A percentile compares a stretch with the other conserved stretches of the same genome.
These are phyloP conservation scores for Colletotrichum sp. DNA, from an alignment of 2,329 filamentous ascomycete genomes.

Conservation along the genomic window DNA sequence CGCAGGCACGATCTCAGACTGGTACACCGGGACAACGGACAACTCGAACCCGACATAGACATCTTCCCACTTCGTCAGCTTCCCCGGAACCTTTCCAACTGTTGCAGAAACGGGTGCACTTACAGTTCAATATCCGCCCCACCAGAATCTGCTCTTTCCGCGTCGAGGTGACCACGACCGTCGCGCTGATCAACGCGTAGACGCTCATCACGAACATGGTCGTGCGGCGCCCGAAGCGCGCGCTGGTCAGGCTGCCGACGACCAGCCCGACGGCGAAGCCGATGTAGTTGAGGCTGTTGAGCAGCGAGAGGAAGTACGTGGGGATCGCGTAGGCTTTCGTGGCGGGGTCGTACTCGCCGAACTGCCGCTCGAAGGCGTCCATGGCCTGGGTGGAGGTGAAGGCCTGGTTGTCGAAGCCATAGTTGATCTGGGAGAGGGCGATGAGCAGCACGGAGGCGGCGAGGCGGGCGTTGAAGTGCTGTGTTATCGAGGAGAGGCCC, in stretches of 20 bases:
- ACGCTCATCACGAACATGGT: conserved; percentile 41
- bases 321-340: conserved; percentile 26
- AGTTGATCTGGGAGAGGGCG: conserved; percentile 40
- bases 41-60: conserved; percentile 44
- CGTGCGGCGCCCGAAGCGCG: conserved; percentile 34
- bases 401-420: conserved; percentile 40
- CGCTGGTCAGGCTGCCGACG: conserved; percentile 28
- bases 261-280: conserved; percentile 32
- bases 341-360: conserved; percentile 29
- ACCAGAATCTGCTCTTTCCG: conserved; percentile 34
- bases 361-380: conserved; percentile 36
- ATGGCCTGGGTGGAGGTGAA: conserved; percentile 42
- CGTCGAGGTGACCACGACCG: conserved; percentile 34
- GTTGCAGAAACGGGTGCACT: neutral
- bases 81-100: neutral
- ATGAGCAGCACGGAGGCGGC: conserved; percentile 27
- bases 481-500: neutral
- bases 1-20: conserved; percentile 36
- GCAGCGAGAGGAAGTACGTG: conserved; percentile 36
- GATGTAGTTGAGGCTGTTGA: conserved; percentile 37
- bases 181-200: conserved; percentile 36
- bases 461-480: conserved; percentile 18
- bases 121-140: conserved; percentile 37
- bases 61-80: conserved; percentile 8
- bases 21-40: conserved; percentile 38